These are phyloP conservation scores for Pichia nakasei DNA, from an alignment of 805 yeast species.

Conservation along the genomic window DNA sequence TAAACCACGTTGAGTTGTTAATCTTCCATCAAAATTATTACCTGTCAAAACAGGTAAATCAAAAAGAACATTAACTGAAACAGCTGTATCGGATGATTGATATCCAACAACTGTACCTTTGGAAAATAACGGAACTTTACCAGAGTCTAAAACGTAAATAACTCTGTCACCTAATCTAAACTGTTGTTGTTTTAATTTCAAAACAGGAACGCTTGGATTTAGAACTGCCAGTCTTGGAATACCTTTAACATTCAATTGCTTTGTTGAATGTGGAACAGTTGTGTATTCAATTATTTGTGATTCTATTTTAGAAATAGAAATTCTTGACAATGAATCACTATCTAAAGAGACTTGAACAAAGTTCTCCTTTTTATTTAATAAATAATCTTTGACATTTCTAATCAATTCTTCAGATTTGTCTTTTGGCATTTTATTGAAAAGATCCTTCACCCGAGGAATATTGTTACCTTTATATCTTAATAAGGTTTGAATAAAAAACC, in stretches of 20 bases:
- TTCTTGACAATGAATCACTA: slow-evolving; percentile 66
- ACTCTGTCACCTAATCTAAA: slow-evolving; percentile 88
- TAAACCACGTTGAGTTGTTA: slow-evolving; percentile 72
- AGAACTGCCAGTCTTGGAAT: slow-evolving; percentile 81
- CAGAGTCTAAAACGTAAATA: slow-evolving; percentile 72
- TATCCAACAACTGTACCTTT: slow-evolving; percentile 84
- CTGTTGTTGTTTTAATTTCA: slow-evolving; percentile 61
- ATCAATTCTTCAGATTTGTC: slow-evolving; percentile 35
- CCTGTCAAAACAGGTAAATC: slow-evolving; percentile 82
- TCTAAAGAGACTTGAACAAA: slow-evolving; percentile 63
- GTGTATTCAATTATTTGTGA: slow-evolving; percentile 40
- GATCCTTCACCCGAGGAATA: slow-evolving; percentile 31
- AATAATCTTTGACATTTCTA: slow-evolving; percentile 30
- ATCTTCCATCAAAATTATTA: slow-evolving; percentile 67
- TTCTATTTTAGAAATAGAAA: slow-evolving; percentile 63
- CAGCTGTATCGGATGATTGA: slow-evolving; percentile 47
- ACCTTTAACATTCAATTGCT: slow-evolving; percentile 55
- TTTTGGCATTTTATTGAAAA: slow-evolving; percentile 31
- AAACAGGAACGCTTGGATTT: slow-evolving; percentile 64
- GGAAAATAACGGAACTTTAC: slow-evolving; percentile 79
- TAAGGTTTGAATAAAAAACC: slow-evolving; percentile 41
- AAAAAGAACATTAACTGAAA: slow-evolving; percentile 69
- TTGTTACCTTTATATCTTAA: slow-evolving; percentile 17
- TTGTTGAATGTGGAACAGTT: slow-evolving; percentile 35
- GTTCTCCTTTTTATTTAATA: slow-evolving; percentile 38